Base-by-base conservation (phyloP, 148 eudicot genomes). In the Cornus suecica region DNA sequence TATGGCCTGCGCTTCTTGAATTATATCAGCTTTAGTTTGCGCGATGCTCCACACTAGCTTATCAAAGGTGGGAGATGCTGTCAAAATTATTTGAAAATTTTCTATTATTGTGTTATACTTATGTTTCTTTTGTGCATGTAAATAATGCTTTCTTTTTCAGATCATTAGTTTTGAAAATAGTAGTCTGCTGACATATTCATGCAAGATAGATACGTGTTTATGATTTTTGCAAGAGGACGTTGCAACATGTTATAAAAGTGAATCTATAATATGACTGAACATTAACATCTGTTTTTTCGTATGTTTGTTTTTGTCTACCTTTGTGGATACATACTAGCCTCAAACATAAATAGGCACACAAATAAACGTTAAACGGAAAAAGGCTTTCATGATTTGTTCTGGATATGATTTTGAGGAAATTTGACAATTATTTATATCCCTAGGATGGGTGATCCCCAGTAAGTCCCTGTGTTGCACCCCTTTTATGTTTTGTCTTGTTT, bases 1-100 rank as follows among this genome's bases (percentile, higher is more conserved):
- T 27, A 70, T 52, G 62, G 48, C 28, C 62, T 51, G 37, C 62
- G 27, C 62, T 70, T 70, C 34, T 41, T 26, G 41, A 68, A 18
- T 68, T 37, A 32, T 28, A 68, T 29, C 41, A 68, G 29, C 52
- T 52, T 24, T 68, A 68, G 25, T 68, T 25, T 68, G 28, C 14
- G 24, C 5, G 8, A 25, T 68, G 52, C 27, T n/a, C 54, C 71
- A 34, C 52, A 68, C 9, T 25, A n/a, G 54, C 51, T 34, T 14
- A 67, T 22, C 20, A 67, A 67, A 41, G 48, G 70, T 67, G 18
- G 48, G 48, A 24, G 10, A 34, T 31, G 42, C 48, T 22, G 24
- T 41, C 28, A 32, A 14, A 34, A 68, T 67, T 10, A 28, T 31
- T 14, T 31, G n/a, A 9, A 5, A 37, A 37, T 6, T 37, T 2